These are phyloP conservation scores for Auricularia auricula-judae DNA, from an alignment of 768 basidiomycete genomes.

Conservation along the genomic window DNA sequence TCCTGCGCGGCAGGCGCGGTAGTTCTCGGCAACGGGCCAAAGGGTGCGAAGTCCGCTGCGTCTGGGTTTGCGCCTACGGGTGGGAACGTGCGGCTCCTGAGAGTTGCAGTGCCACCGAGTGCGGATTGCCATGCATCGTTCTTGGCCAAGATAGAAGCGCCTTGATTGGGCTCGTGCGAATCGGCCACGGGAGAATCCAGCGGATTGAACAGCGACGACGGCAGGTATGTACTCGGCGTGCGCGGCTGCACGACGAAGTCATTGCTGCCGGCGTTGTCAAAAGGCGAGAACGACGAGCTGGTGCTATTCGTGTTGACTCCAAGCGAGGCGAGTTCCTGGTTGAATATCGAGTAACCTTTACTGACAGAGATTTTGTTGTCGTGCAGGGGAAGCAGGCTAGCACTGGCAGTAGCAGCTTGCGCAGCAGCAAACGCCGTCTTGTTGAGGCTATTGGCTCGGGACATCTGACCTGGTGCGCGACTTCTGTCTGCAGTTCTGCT, in stretches of 20 bases:
- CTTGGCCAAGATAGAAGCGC: neutral
- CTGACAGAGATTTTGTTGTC: conserved; percentile 1
- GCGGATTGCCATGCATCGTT: neutral
- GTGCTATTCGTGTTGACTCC: neutral
- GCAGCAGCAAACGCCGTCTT: neutral
- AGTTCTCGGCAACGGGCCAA: neutral
- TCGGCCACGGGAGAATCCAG: conserved; percentile 1
- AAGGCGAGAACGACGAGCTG: conserved; percentile 39
- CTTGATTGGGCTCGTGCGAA: neutral
- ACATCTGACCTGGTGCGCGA: neutral
- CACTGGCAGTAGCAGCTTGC: neutral
- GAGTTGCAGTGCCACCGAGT: neutral
- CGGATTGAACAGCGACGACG: conserved; percentile 4
- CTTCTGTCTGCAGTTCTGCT: neutral
- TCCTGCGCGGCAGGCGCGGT: neutral
- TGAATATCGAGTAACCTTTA: conserved; percentile 30
- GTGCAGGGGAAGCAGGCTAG: neutral
- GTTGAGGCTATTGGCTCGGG: neutral
- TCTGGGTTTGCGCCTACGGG: too few species aligned
- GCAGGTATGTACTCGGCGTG: neutral
- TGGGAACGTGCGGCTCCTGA: neutral
- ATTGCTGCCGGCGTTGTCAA: conserved; percentile 30
- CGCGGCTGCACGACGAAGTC: neutral
- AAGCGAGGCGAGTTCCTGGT: conserved; percentile 26
- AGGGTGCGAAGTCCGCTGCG: neutral